A percentile compares a stretch with the other conserved stretches of the same genome.
Evolutionary conservation across 345 rosid species (phyloP).

Genomic region (Mallotus nudiflorus): DNA sequence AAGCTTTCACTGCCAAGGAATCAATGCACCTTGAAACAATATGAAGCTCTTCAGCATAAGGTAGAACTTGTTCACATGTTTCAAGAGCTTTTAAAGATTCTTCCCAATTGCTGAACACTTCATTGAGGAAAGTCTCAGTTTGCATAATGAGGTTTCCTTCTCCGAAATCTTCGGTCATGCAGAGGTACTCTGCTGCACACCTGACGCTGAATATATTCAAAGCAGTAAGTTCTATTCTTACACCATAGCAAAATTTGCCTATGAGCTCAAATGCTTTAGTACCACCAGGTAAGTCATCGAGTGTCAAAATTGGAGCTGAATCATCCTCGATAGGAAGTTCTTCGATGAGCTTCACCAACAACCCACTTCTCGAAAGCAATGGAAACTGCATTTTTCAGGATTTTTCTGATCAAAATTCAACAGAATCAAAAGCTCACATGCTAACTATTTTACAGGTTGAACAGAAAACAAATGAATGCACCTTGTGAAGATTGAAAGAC

Average conservation of each 20-base stretch:
- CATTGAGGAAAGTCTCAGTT: slow-evolving; percentile 63
- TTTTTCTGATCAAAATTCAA: background rate
- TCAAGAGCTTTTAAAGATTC: slow-evolving; percentile 72
- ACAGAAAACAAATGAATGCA: slow-evolving; percentile 12
- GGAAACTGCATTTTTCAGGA: slow-evolving; percentile 59
- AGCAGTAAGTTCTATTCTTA: slow-evolving; percentile 63
- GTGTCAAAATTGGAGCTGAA: slow-evolving; percentile 45
- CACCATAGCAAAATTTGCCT: slow-evolving; percentile 82
- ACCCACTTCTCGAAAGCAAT: slow-evolving; percentile 79
- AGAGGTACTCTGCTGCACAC: slow-evolving; percentile 88
- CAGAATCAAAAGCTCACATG: background rate
- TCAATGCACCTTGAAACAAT: slow-evolving; percentile 70
- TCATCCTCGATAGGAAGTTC: slow-evolving; percentile 44
- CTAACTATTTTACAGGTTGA: background rate
- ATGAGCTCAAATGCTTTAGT: slow-evolving; percentile 65
- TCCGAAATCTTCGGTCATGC: slow-evolving; percentile 73
- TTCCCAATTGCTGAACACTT: slow-evolving; percentile 61
- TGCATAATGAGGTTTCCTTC: slow-evolving; percentile 68
- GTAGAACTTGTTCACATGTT: slow-evolving; percentile 62
- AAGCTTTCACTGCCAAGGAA: slow-evolving; percentile 77
- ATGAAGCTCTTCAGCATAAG: slow-evolving; percentile 70
- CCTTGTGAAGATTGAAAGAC: slow-evolving; percentile 90
- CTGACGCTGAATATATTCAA: slow-evolving; percentile 60
- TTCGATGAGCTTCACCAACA: slow-evolving; percentile 55
- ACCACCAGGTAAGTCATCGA: slow-evolving; percentile 82